Percentiles rank a stretch among this genome's conserved stretches.
These are phyloP conservation scores for Tricholoma flavovirens DNA, from an alignment of 768 basidiomycete species.

Conservation along the genomic window DNA sequence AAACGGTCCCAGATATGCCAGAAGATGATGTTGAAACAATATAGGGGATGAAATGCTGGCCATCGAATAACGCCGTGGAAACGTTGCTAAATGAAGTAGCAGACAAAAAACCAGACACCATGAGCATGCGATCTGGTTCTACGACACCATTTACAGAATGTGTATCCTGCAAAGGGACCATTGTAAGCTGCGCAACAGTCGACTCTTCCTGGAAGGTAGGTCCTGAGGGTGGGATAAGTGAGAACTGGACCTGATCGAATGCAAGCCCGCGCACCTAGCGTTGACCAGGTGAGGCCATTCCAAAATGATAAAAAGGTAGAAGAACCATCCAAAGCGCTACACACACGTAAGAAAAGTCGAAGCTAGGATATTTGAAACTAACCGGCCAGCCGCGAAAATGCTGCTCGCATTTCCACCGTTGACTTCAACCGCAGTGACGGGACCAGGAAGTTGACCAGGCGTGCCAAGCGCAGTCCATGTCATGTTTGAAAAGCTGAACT, in stretches of 20 bases:
- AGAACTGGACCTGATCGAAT: neutral
- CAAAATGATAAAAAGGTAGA: constrained; percentile 76
- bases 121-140: constrained; percentile 80
- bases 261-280: constrained; percentile 42
- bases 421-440: constrained; percentile 83
- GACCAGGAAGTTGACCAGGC: constrained; percentile 68
- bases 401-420: constrained; percentile 77
- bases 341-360: neutral
- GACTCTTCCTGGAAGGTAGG: constrained; percentile 51
- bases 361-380: constrained; percentile 21
- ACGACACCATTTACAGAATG: constrained; percentile 67
- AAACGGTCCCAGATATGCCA: constrained; percentile 65
- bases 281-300: constrained; percentile 75
- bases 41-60: constrained; percentile 76
- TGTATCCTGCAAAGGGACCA: constrained; percentile 85
- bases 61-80: constrained; percentile 86
- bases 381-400: constrained; percentile 89
- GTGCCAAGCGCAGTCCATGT: constrained; percentile 72
- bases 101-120: constrained; percentile 76
- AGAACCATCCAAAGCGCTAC: constrained; percentile 51
- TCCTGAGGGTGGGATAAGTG: constrained; percentile 31
- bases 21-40: constrained; percentile 59
- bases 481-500: constrained; percentile 62
- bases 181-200: constrained; percentile 73
- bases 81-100: constrained; percentile 71